Base-by-base conservation (phyloP, 768 basidiomycete genomes). In the Lyophyllum atratum region DNA sequence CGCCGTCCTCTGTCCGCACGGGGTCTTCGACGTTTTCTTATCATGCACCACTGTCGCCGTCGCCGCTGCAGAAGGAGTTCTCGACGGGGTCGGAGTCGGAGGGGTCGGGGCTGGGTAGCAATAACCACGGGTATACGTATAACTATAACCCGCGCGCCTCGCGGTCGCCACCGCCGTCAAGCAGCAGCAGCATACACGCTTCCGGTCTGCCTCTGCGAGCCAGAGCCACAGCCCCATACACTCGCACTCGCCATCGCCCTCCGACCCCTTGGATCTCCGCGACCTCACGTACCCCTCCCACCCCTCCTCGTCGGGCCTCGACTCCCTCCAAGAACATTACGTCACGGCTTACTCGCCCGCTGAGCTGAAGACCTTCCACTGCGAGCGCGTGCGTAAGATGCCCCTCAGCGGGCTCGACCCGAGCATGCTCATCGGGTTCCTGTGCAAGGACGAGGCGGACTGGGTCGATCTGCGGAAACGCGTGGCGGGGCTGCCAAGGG, bases 311-410 rank as follows among this genome's bases (percentile, higher is more conserved):
- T 37, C 29, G 11, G 29, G 29, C 39, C 39, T 40, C 39, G 4
- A 40, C 39, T 4, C n/a, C 39, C 4, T 40, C n/a, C 82, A 86
- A 58, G 73, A 81, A 50, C 86, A 90, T 64, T 92, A 88, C 58
- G 82, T 82, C 19, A 80, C 78, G 0, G 88, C 94, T 9, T 99
- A 98, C 70, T 75, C 82, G 1, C 72, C 82, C 3, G 59, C 77
- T 4, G 92, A 95, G 67, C 74, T 98, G 29, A 84, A 83, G 65
- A 96, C 92, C 12, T 98, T 95, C 77, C 97, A 98, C 72, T 95
- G 93, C 69, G 96, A 99, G 17, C 85, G 89, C 17, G 89, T 98
- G 34, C 81, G 93, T 68, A 98, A 96, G 84, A 96, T 98, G 92
- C 89, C 89, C 0, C 72, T 98, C 34, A 84, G 85, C 40, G 90